Evolutionary conservation across 192 early-diverging fungal species (phyloP).

Genomic region (Helicostylum pulchrum): DNA sequence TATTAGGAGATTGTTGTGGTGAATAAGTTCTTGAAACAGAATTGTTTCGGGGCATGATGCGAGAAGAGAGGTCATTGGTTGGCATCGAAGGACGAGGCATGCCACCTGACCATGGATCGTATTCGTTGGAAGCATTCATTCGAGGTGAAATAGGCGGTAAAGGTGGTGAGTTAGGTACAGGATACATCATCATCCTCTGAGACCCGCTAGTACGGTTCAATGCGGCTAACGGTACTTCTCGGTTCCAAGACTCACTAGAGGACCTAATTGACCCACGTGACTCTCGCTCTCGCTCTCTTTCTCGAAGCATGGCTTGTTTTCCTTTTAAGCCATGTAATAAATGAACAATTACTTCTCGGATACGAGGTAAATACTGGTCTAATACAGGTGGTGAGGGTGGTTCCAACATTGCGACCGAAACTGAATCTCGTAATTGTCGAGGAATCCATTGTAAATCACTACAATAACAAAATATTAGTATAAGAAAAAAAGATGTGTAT

Average conservation of each 20-base stretch:
- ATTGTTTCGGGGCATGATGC: slow-evolving; percentile 10
- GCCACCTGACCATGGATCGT: slow-evolving; percentile 24
- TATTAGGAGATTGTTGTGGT: neutral
- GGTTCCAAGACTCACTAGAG: slow-evolving; percentile 2
- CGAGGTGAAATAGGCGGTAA: slow-evolving; percentile 1
- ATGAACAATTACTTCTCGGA: slow-evolving; percentile 38
- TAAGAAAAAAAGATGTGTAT: neutral
- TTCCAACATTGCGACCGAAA: slow-evolving; percentile 10
- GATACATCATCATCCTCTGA: slow-evolving; percentile 1
- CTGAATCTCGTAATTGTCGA: slow-evolving; percentile 21
- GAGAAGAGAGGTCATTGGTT: slow-evolving; percentile 14
- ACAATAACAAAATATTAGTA: neutral
- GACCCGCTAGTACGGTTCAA: neutral
- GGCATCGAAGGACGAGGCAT: slow-evolving; percentile 22
- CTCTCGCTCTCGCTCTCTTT: slow-evolving; percentile 7
- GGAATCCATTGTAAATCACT: slow-evolving; percentile 27
- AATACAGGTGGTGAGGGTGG: slow-evolving; percentile 19
- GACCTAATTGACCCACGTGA: neutral
- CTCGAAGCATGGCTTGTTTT: slow-evolving; percentile 22
- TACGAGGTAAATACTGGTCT: slow-evolving; percentile 36
- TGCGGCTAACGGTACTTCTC: slow-evolving; percentile 9
- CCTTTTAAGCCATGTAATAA: slow-evolving; percentile 34
- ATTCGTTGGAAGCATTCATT: slow-evolving; percentile 1
- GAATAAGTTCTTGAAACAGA: slow-evolving; percentile 13
- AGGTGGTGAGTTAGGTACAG: neutral